Evolutionary conservation across 2,329 filamentous ascomycete genomes (phyloP).

Genomic region (Arthrobotrys megalospora): DNA sequence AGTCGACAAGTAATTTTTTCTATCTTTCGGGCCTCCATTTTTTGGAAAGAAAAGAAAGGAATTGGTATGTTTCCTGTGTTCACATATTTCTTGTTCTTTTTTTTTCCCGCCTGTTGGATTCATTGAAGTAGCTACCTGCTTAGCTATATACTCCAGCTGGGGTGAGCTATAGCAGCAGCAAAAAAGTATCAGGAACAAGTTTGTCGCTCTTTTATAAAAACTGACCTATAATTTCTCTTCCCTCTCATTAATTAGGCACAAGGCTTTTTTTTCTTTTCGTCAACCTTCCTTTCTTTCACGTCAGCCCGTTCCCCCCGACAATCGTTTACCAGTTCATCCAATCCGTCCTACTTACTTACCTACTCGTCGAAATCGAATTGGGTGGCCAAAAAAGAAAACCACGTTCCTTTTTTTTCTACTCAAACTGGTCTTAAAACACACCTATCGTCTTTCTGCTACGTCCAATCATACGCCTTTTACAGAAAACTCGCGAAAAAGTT

Average conservation of each 20-base stretch:
- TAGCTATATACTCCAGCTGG: too few relatives aligned
- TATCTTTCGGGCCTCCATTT: too few relatives aligned
- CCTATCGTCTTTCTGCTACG: neutral
- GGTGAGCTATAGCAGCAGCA: too few relatives aligned
- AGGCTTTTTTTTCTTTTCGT: neutral
- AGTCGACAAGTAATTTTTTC: neutral
- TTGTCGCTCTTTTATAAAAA: neutral
- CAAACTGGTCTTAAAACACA: neutral
- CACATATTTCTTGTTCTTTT: neutral
- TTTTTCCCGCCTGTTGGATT: neutral
- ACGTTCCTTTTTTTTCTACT: slow-evolving; percentile 7
- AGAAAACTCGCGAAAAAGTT: too few relatives aligned
- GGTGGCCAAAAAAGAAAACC: neutral
- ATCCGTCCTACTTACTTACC: too few relatives aligned
- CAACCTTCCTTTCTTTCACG: neutral
- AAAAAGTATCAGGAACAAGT: neutral
- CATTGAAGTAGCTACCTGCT: too few relatives aligned
- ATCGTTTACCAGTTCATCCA: neutral
- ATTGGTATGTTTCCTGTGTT: neutral
- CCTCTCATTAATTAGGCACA: neutral
- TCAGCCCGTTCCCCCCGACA: neutral
- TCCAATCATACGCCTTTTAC: slow-evolving; percentile 2
- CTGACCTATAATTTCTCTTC: slow-evolving; percentile 15
- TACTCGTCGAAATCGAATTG: neutral
- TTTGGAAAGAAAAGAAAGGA: too few relatives aligned